phyloP scores from a whole-genome alignment of 257 asterid species.

The Plectranthus barbatus region DNA sequence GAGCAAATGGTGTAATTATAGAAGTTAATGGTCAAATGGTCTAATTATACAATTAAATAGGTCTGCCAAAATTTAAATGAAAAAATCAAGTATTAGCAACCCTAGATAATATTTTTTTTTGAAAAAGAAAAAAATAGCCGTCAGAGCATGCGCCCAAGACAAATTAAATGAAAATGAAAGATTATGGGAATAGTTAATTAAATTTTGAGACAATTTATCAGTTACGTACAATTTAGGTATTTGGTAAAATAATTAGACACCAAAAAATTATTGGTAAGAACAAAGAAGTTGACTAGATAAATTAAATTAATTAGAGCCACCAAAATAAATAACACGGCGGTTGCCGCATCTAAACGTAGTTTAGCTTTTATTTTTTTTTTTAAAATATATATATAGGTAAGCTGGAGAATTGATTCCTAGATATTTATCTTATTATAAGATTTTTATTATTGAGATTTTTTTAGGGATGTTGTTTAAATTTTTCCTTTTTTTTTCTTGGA shows the following conservation, averaged over 20 bases:
- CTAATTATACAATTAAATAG: too few species aligned
- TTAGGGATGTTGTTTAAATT: too few species aligned
- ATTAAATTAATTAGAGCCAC: background rate
- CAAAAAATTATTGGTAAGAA: background rate
- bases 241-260: background rate
- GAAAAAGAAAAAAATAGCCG: background rate
- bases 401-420: too few species aligned
- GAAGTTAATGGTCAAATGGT: too few species aligned
- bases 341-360: constrained; percentile 9
- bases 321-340: background rate
- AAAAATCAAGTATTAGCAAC: constrained; percentile 3
- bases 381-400: too few species aligned
- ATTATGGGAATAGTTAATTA: too few species aligned
- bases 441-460: too few species aligned
- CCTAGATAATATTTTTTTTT: background rate
- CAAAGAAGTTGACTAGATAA: constrained; percentile 10
- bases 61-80: constrained; percentile 10
- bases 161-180: background rate
- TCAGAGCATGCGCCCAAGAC: background rate
- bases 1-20: background rate
- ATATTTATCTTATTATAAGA: too few species aligned
- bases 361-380: background rate
- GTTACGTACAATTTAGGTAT: background rate
- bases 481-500: too few species aligned
- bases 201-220: background rate